These are phyloP conservation scores for Leptographium radiaticola DNA, from an alignment of 2,329 filamentous ascomycete species.

Conservation along the genomic window DNA sequence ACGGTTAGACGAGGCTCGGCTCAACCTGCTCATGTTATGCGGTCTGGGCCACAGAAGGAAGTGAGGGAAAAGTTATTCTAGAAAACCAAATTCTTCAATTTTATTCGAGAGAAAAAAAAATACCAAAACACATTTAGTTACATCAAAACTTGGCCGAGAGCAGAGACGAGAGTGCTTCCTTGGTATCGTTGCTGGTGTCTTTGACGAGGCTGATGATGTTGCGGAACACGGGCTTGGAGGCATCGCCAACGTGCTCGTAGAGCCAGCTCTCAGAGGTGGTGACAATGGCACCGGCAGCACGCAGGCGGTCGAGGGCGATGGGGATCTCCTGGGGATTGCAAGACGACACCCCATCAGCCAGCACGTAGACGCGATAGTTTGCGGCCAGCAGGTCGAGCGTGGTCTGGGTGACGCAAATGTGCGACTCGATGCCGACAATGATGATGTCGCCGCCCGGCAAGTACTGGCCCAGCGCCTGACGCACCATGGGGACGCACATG, in stretches of 20 bases:
- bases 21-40: too few species aligned
- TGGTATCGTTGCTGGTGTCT: constrained; percentile 59
- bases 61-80: too few species aligned
- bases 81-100: too few species aligned
- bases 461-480: constrained; percentile 18
- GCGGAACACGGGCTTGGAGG: constrained; percentile 58
- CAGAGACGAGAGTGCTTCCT: constrained; percentile 51
- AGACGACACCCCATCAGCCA: constrained; percentile 82
- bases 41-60: too few species aligned
- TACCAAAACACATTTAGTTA: background rate
- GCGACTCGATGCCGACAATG: constrained; percentile 81
- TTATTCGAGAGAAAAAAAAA: background rate
- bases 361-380: constrained; percentile 72
- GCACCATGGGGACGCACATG: constrained; percentile 66
- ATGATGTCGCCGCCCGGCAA: constrained; percentile 35
- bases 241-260: constrained; percentile 83
- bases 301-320: constrained; percentile 63
- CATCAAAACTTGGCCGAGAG: constrained; percentile 26
- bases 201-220: constrained; percentile 65
- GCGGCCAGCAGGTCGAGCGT: constrained; percentile 63
- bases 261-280: constrained; percentile 83
- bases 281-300: constrained; percentile 62
- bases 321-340: constrained; percentile 72
- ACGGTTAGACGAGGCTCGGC: too few species aligned
- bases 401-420: constrained; percentile 93